Evolutionary conservation across 2,329 filamentous ascomycete species (phyloP).

Genomic region (Acephala macrosclerotiorum): DNA sequence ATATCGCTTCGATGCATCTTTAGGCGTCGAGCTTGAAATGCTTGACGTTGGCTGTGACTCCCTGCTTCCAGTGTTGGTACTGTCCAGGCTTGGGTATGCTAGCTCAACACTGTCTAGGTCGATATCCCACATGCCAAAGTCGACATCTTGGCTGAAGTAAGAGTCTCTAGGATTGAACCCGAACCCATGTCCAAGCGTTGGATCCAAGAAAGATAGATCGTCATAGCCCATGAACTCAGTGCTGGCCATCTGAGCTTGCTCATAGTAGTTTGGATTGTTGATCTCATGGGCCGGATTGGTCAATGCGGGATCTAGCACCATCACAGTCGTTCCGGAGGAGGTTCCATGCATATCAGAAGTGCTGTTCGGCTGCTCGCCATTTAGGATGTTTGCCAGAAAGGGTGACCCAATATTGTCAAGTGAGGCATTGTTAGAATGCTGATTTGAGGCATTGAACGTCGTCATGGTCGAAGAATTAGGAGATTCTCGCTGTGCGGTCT

Average conservation of each 20-base stretch:
- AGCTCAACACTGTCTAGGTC: constrained; percentile 23
- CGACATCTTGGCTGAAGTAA: constrained; percentile 25
- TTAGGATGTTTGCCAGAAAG: not conserved
- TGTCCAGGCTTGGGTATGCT: not conserved
- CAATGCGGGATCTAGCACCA: not conserved
- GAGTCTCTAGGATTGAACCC: constrained; percentile 1
- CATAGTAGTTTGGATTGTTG: not conserved
- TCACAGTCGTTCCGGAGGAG: not conserved
- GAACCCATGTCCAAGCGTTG: not conserved
- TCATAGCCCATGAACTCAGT: not conserved
- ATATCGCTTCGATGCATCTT: constrained; percentile 26
- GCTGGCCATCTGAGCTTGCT: not conserved
- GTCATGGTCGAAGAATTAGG: not conserved
- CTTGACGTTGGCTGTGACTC: not conserved
- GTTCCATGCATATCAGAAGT: not conserved
- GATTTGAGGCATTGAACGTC: not conserved
- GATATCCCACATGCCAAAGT: constrained; percentile 29
- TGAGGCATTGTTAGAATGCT: not conserved
- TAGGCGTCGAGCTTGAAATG: not conserved
- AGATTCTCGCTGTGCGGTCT: not conserved
- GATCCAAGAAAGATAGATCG: not conserved
- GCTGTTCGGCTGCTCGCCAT: not conserved
- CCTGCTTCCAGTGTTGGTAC: not conserved
- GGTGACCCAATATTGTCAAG: not conserved
- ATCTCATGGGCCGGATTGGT: not conserved